phyloP scores from a whole-genome alignment of 805 yeast genomes.

The Candida michaelii region DNA sequence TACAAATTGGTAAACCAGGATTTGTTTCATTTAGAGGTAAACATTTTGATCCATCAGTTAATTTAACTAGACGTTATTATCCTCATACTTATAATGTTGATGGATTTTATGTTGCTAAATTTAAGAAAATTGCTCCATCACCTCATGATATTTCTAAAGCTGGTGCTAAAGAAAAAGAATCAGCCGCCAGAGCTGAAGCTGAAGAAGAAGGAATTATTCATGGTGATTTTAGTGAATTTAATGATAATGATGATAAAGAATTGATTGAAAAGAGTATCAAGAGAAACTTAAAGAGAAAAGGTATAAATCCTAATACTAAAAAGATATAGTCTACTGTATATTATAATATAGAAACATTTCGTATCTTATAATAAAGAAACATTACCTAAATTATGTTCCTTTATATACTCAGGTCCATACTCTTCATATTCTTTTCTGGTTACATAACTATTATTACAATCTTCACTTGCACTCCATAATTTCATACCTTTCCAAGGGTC shows the following conservation, averaged over 20 bases:
- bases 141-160: slow-evolving; percentile 83
- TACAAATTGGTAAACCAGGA: slow-evolving; percentile 94
- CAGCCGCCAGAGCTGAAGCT: slow-evolving; percentile 76
- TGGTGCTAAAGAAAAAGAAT: slow-evolving; percentile 85
- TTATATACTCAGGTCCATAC: slow-evolving; percentile 84
- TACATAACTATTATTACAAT: slow-evolving; percentile 48
- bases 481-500: slow-evolving; percentile 98
- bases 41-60: slow-evolving; percentile 73
- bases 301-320: slow-evolving; percentile 61
- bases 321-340: neutral
- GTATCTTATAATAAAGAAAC: slow-evolving; percentile 24
- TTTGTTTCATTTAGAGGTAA: slow-evolving; percentile 93
- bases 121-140: slow-evolving; percentile 85
- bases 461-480: slow-evolving; percentile 60
- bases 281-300: slow-evolving; percentile 64
- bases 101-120: slow-evolving; percentile 97
- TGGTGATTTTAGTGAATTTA: slow-evolving; percentile 83
- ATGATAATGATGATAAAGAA: slow-evolving; percentile 70
- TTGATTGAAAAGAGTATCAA: slow-evolving; percentile 69
- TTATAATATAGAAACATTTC: neutral
- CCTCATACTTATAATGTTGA: slow-evolving; percentile 99
- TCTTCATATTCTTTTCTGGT: slow-evolving; percentile 79
- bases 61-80: slow-evolving; percentile 89
- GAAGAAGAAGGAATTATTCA: slow-evolving; percentile 79
- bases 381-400: slow-evolving; percentile 82